Evolutionary conservation across 352 stramenopile species (phyloP).

Genomic region (Phytopythium montanum): DNA sequence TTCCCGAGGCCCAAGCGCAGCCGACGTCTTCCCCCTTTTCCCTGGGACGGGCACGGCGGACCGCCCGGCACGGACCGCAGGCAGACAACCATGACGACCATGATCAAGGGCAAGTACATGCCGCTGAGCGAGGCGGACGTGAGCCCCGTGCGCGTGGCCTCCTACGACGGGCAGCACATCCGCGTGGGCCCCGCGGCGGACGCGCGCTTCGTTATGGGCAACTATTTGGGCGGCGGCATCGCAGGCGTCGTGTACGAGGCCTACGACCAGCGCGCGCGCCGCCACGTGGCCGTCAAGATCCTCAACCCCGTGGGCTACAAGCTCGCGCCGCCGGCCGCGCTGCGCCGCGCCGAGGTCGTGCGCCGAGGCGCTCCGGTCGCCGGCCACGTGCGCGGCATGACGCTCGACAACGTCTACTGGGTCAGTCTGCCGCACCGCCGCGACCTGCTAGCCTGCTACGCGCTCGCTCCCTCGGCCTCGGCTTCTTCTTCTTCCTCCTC

Average conservation of each 20-base stretch:
- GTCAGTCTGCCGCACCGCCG: conserved; percentile 54
- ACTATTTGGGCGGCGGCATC: conserved; percentile 91
- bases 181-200: conserved; percentile 27
- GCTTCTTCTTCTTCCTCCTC: not conserved
- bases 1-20: no score
- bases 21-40: not conserved
- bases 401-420: conserved; percentile 78
- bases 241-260: conserved; percentile 92
- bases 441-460: conserved; percentile 73
- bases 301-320: conserved; percentile 96
- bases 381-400: conserved; percentile 55
- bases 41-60: not conserved
- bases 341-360: conserved; percentile 88
- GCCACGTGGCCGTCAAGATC: conserved; percentile 95
- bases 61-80: no score
- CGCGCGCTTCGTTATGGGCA: conserved; percentile 79
- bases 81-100: conserved; percentile 2
- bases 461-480: conserved; percentile 22
- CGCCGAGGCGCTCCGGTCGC: conserved; percentile 50
- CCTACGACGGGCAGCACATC: conserved; percentile 80
- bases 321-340: conserved; percentile 62
- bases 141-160: conserved; percentile 62
- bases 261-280: conserved; percentile 69
- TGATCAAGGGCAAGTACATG: conserved; percentile 85
- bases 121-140: conserved; percentile 83